Conservation (phyloP, 352 stramenopile genomes). For the Phytophthora palmivora region DNA sequence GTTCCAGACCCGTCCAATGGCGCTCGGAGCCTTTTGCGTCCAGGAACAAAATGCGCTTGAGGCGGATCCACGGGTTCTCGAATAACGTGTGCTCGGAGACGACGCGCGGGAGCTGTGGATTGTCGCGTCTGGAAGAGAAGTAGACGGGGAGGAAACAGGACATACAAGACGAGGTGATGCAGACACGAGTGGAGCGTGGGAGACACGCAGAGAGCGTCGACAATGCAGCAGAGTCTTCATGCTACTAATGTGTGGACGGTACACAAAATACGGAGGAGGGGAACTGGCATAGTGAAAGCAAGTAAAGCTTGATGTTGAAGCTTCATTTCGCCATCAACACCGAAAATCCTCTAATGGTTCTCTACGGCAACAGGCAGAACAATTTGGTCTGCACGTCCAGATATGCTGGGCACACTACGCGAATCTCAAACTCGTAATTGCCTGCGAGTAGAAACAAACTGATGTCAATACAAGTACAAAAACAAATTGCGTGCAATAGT, state of each 20-base stretch:
- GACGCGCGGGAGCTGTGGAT: constrained; percentile 48
- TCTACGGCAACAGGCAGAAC: constrained; percentile 52
- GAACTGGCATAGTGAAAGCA: constrained; percentile 13
- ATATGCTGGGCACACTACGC: constrained; percentile 71
- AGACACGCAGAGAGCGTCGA: constrained; percentile 17
- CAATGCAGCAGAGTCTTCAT: constrained; percentile 11
- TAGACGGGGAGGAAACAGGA: not conserved
- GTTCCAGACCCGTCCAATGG: constrained; percentile 70
- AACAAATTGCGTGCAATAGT: not conserved
- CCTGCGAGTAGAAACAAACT: constrained; percentile 30
- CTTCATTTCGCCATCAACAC: too few species aligned
- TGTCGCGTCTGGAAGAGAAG: constrained; percentile 22
- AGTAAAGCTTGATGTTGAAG: not conserved
- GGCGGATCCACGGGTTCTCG: constrained; percentile 67
- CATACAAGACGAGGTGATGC: constrained; percentile 3
- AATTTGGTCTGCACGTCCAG: constrained; percentile 58
- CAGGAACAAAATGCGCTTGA: constrained; percentile 76
- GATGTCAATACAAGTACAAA: not conserved
- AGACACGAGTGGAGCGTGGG: not conserved
- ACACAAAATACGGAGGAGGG: constrained; percentile 24
- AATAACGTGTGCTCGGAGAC: constrained; percentile 62
- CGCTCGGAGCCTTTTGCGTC: constrained; percentile 56
- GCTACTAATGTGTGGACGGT: constrained; percentile 25
- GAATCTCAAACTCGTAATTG: constrained; percentile 82
- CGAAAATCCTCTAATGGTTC: constrained; percentile 21